phyloP scores from a whole-genome alignment of 1,284 basidiomycete species.

The Marasmius tenuissimus region DNA sequence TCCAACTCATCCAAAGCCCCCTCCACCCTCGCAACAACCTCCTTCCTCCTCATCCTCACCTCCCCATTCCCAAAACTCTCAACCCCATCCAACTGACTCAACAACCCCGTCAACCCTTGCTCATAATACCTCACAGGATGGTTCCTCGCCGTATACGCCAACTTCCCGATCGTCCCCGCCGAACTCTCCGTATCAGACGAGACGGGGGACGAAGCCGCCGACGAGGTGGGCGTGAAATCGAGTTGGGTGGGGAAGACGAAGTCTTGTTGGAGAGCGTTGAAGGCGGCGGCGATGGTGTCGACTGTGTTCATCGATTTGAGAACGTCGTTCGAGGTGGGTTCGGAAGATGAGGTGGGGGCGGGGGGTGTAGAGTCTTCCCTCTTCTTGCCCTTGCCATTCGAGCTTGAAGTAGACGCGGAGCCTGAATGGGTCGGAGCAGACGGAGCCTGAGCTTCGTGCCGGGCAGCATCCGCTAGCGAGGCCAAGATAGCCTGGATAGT shows the following conservation, averaged over 20 bases:
- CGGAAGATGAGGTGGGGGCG: neutral
- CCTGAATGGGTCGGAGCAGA: neutral
- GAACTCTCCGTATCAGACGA: conserved; percentile 16
- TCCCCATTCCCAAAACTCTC: conserved; percentile 54
- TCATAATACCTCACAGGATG: conserved; percentile 59
- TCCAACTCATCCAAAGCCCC: conserved; percentile 54
- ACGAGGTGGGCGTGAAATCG: conserved; percentile 33
- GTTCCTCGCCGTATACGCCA: conserved; percentile 54
- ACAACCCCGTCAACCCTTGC: conserved; percentile 50
- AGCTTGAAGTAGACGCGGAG: conserved; percentile 5
- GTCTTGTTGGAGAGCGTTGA: conserved; percentile 34
- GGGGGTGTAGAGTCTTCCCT: conserved; percentile 19
- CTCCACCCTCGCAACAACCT: conserved; percentile 52
- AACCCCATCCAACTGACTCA: conserved; percentile 55
- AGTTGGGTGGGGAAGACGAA: conserved; percentile 43
- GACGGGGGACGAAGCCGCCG: conserved; percentile 16
- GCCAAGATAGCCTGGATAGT: conserved; percentile 37
- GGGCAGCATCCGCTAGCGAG: conserved; percentile 23
- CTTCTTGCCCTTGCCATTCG: conserved; percentile 31
- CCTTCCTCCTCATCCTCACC: conserved; percentile 50
- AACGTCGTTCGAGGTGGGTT: conserved; percentile 30
- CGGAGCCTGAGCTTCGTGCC: neutral
- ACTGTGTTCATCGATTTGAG: conserved; percentile 32
- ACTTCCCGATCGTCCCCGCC: conserved; percentile 24
- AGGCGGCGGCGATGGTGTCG: conserved; percentile 34